phyloP scores from a whole-genome alignment of 2,329 filamentous ascomycete genomes.

The Exophiala aquamarina region DNA sequence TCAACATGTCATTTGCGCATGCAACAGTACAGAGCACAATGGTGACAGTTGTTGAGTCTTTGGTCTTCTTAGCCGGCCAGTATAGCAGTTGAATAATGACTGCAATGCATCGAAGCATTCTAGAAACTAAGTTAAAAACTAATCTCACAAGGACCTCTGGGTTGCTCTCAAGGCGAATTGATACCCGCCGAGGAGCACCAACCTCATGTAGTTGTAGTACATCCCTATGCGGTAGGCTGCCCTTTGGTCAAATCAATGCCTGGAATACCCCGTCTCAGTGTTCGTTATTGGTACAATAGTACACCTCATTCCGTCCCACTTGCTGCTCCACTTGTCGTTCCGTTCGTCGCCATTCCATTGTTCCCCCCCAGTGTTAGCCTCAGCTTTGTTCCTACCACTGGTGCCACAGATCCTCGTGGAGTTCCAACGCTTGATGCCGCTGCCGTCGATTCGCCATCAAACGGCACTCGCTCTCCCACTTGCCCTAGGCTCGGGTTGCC shows the following conservation, averaged over 20 bases:
- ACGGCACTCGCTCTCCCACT: conserved; percentile 45
- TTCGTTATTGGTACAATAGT: conserved; percentile 17
- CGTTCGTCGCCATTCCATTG: conserved; percentile 34
- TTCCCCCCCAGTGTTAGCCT: conserved; percentile 63
- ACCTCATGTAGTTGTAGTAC: not conserved
- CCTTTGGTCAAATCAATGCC: not conserved
- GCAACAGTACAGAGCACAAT: no score
- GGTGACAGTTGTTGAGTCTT: no score
- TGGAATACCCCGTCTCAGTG: no score
- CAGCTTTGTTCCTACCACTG: conserved; percentile 61
- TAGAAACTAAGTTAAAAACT: no score
- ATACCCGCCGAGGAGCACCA: no score
- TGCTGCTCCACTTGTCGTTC: conserved; percentile 33
- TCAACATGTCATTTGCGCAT: no score
- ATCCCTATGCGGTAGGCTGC: not conserved
- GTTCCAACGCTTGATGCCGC: conserved; percentile 55
- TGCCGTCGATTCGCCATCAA: conserved; percentile 52
- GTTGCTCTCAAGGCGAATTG: not conserved
- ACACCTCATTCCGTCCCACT: conserved; percentile 35
- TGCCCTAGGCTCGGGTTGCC: conserved; percentile 53
- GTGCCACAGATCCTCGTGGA: conserved; percentile 58
- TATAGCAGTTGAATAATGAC: no score
- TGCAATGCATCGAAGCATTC: no score
- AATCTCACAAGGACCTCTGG: not conserved
- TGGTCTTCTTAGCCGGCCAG: no score